These are phyloP conservation scores for Fusarium solani-melongenae DNA, from an alignment of 2,329 filamentous ascomycete genomes.

Conservation along the genomic window DNA sequence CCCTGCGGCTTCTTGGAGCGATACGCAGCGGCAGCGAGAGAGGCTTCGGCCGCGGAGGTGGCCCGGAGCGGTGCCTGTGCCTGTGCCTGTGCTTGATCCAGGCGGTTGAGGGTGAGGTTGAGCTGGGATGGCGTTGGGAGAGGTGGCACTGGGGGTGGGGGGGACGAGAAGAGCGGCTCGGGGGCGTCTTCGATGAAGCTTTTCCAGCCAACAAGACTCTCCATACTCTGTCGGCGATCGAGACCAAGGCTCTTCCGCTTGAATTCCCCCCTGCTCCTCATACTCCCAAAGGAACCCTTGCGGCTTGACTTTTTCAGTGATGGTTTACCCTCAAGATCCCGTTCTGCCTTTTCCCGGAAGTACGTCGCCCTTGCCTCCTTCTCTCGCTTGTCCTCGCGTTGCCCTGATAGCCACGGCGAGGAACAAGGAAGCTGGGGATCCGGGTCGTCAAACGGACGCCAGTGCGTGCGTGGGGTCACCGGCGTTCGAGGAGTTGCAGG, in stretches of 20 bases:
- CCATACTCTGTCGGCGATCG: slow-evolving; percentile 32
- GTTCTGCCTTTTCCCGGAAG: slow-evolving; percentile 37
- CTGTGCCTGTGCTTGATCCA: slow-evolving; percentile 9
- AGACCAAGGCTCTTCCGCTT: not conserved
- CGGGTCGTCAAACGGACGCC: slow-evolving; percentile 42
- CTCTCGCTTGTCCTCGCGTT: slow-evolving; percentile 28
- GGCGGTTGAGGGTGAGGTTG: slow-evolving; percentile 18
- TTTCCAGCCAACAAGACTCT: slow-evolving; percentile 37
- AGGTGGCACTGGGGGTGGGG: slow-evolving; percentile 43
- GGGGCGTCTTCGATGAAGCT: slow-evolving; percentile 39
- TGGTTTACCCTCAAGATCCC: slow-evolving; percentile 9
- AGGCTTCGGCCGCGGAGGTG: not conserved
- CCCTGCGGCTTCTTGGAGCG: slow-evolving; percentile 42
- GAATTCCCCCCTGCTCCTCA: slow-evolving; percentile 17
- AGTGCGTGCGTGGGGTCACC: slow-evolving; percentile 33
- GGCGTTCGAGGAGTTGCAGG: slow-evolving; percentile 34
- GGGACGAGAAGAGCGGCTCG: slow-evolving; percentile 38
- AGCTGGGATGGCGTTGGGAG: slow-evolving; percentile 35
- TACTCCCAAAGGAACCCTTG: slow-evolving; percentile 24
- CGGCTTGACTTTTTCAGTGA: slow-evolving; percentile 11
- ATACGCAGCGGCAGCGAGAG: slow-evolving; percentile 14
- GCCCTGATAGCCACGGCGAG: slow-evolving; percentile 37
- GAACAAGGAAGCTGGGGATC: slow-evolving; percentile 32
- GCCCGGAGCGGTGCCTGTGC: slow-evolving; percentile 5
- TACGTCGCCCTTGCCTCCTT: slow-evolving; percentile 35